Evolutionary conservation across 257 asterid genomes (phyloP), one percentile per base, ranked within the genome.

Genomic region (Marsdenia floribunda): DNA sequence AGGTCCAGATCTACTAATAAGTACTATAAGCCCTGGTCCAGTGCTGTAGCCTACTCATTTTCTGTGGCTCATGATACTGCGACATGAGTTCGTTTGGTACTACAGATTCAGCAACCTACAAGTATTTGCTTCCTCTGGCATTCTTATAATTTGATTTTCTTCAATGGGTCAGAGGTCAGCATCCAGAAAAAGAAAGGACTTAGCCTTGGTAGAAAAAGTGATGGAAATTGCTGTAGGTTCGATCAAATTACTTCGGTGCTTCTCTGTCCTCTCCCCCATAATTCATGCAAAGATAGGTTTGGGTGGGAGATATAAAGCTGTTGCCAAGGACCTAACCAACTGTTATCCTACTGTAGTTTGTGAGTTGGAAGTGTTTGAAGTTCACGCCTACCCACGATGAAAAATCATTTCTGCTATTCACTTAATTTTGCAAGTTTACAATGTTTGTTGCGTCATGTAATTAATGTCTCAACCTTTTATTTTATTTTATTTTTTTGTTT

Each of bases 401-500:
- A 19, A 33, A 13, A 29, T 15, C 55, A 50, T 12, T 53, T 11
- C 66, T 50, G 40, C 38, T 15, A 6, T 16, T 44, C 5, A 6
- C 6, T 18, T 15, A n/a, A 58, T 16, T 63, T 55, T 71, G 33
- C 26, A 21, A 15, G 47, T 75, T 69, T 70, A 60, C 6, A 58
- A 15, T 58, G 29, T 38, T 24, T 29, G 19, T 44, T 63, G 52
- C 29, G 55, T 38, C 65, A 21, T n/a, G 38, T 44, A 44, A 12
- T 15, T 61, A 33, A 58, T 40, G 18, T 52, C 77, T 57, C 73
- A 67, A 73, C 59, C 37, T 68, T 76, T 38, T n/a, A n/a, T n/a
- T n/a, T n/a, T n/a, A n/a, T 38, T 5, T 38, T 38, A 29, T 38
- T 38, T 5, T 38, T 44, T 44, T 44, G 6, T 7, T 2, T 7